These are phyloP conservation scores for Puya raimondii DNA, from an alignment of 176 grass and related monocot species.

Conservation along the genomic window DNA sequence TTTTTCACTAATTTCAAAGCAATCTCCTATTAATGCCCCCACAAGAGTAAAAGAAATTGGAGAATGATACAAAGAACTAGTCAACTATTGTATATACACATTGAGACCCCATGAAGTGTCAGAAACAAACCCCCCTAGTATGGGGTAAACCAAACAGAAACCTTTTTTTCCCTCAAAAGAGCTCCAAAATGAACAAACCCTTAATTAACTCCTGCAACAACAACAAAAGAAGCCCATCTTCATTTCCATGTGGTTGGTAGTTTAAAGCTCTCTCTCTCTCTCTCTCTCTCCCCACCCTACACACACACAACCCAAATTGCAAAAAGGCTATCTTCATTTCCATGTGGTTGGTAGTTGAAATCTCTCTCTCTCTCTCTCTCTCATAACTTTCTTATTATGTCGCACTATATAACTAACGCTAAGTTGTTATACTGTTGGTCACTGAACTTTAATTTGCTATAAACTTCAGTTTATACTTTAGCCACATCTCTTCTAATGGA, in stretches of 20 bases:
- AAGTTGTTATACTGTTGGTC: too few relatives aligned
- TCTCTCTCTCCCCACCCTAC: not conserved
- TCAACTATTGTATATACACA: too few relatives aligned
- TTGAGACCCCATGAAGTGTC: not conserved
- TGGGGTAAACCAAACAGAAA: not conserved
- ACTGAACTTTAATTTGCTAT: too few relatives aligned
- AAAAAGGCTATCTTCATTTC: not conserved
- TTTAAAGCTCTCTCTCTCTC: not conserved
- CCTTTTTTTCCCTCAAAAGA: not conserved
- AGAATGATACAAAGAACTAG: too few relatives aligned
- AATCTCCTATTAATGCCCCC: not conserved
- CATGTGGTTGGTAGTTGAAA: not conserved
- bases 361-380: not conserved
- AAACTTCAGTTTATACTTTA: too few relatives aligned
- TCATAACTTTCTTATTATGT: not conserved
- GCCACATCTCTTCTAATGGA: too few relatives aligned
- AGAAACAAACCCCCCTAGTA: not conserved
- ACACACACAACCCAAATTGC: too few relatives aligned
- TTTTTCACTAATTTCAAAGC: not conserved
- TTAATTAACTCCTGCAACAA: not conserved
- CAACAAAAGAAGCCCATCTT: not conserved
- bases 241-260: conserved; percentile 4
- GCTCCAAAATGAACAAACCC: not conserved
- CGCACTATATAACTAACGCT: too few relatives aligned
- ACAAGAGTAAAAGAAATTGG: not conserved